phyloP scores from a whole-genome alignment of 192 early-diverging fungal species.

The Piromyces finnis region DNA sequence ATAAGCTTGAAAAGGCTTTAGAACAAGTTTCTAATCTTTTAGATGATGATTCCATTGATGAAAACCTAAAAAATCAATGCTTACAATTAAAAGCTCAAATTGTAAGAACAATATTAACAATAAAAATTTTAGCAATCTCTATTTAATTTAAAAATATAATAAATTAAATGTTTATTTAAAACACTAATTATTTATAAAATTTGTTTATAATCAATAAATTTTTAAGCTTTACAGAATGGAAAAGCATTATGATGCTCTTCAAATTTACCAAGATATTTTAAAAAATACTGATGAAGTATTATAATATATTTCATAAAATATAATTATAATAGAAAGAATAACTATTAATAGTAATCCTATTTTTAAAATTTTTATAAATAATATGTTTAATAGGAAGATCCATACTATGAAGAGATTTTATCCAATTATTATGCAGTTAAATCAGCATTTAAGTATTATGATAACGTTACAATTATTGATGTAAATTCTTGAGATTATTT shows the following conservation, averaged over 20 bases:
- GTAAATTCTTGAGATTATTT: not conserved
- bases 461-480: not conserved
- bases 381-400: constrained; percentile 14
- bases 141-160: too few relatives aligned
- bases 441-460: constrained; percentile 10
- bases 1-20: constrained; percentile 26
- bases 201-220: not conserved
- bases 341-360: too few relatives aligned
- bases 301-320: too few relatives aligned
- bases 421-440: constrained; percentile 30
- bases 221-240: constrained; percentile 32
- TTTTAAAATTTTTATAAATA: too few relatives aligned
- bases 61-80: constrained; percentile 8
- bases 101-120: too few relatives aligned
- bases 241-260: constrained; percentile 21
- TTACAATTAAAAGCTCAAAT: constrained; percentile 46
- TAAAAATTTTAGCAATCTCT: too few relatives aligned
- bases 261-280: constrained; percentile 17
- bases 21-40: constrained; percentile 6
- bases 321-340: too few relatives aligned
- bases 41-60: constrained; percentile 3
- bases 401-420: constrained; percentile 23
- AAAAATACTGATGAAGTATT: constrained; percentile 7
- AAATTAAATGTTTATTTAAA: too few relatives aligned
- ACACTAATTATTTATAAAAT: too few relatives aligned